Base-by-base conservation (phyloP, 176 grass and related monocot genomes). In the Leersia perrieri region DNA sequence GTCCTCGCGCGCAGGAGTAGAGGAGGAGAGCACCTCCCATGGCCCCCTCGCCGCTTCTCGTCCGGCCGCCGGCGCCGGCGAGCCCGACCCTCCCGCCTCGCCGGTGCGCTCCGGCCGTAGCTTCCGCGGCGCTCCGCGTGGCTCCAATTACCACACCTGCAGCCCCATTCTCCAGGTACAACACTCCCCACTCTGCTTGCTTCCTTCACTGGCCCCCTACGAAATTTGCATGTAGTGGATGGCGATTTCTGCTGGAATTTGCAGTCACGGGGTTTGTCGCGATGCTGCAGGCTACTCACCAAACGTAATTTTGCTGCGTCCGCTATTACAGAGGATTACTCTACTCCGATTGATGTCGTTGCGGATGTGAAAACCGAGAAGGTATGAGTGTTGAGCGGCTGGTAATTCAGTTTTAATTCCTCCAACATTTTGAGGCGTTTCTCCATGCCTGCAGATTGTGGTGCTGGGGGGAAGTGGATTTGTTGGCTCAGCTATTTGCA, bases 401-500 rank as follows among this genome's bases (percentile, higher is more conserved):
- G 5, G 5, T n/a, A 76, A 8, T 83, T 73, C 30, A 5, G 45
- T 42, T 83, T 80, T 60, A 4, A 4, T 18, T 25, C 33, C 16
- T 3, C 42, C 39, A 63, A 36, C 28, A 9, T 47, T 38, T 44
- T 76, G 78, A 89, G 62, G 45, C 73, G 2, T 10, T 86, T 86
- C 13, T 2, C 28, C n/a, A 42, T 27, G 38, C 32, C 35, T 72
- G 78, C 83, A 98, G 92, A 95, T 99, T 83, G 88, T 95, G 80
- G 86, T 95, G 65, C 88, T 95, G 78, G 96, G 92, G 39, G 96
- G 92, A 65, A 95, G 78, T 42, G 96, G 90, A 40, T 99, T 99
- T 86, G 96, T 93, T 33, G 96, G 96, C 55, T 95, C 96, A 42
- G 84, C 96, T 70, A 91, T 95, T 44, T 99, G 96, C 92, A 95